Evolutionary conservation across 192 early-diverging fungal species (phyloP).

Genomic region (Coemansia sp.): DNA sequence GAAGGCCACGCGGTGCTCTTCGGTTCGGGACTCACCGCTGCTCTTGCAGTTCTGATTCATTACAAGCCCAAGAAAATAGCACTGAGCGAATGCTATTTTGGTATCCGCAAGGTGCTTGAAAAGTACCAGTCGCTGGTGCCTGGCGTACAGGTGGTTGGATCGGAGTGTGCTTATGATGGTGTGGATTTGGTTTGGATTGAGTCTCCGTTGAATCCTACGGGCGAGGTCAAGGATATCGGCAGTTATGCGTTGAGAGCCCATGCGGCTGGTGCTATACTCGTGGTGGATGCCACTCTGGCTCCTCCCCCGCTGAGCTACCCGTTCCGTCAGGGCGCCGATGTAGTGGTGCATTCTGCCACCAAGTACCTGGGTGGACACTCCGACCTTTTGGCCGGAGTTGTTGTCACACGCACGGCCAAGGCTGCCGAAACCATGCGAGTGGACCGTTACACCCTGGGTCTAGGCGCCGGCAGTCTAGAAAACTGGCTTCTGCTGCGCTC

Average conservation of each 20-base stretch:
- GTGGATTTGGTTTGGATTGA: slow-evolving; percentile 66
- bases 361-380: slow-evolving; percentile 75
- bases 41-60: slow-evolving; percentile 58
- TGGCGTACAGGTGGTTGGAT: slow-evolving; percentile 27
- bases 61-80: slow-evolving; percentile 53
- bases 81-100: slow-evolving; percentile 34
- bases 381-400: slow-evolving; percentile 67
- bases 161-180: slow-evolving; percentile 31
- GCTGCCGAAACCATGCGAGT: slow-evolving; percentile 43
- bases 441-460: slow-evolving; percentile 57
- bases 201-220: slow-evolving; percentile 63
- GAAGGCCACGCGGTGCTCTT: slow-evolving; percentile 64
- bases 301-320: slow-evolving; percentile 68
- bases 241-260: slow-evolving; percentile 50
- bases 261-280: slow-evolving; percentile 55
- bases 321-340: slow-evolving; percentile 63
- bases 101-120: slow-evolving; percentile 28
- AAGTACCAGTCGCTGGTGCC: slow-evolving; percentile 28
- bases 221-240: slow-evolving; percentile 54
- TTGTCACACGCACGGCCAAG: slow-evolving; percentile 53
- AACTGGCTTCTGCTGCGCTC: slow-evolving; percentile 64
- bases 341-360: slow-evolving; percentile 69
- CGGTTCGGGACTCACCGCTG: slow-evolving; percentile 60
- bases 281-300: slow-evolving; percentile 70
- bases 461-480: slow-evolving; percentile 65